Percentiles rank a stretch among this genome's conserved stretches.
These are phyloP conservation scores for Pichia phayaonensis DNA, from an alignment of 805 yeast genomes.

Conservation along the genomic window DNA sequence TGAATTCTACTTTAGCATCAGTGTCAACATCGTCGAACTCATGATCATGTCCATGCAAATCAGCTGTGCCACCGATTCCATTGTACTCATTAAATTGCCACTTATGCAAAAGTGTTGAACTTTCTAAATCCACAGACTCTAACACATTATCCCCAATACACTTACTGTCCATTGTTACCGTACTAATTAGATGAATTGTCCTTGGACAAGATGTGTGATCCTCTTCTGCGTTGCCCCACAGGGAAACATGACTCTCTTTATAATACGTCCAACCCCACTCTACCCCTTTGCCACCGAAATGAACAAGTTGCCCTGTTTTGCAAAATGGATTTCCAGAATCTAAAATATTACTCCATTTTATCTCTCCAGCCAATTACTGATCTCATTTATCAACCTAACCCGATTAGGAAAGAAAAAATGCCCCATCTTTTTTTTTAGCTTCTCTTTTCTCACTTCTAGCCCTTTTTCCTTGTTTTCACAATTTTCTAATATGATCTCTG, in stretches of 20 bases:
- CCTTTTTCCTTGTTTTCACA: not conserved
- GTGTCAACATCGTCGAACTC: not conserved
- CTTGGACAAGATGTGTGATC: not conserved
- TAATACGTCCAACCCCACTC: not conserved
- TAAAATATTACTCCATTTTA: not conserved
- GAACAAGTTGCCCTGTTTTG: not conserved
- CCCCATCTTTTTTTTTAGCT: not conserved
- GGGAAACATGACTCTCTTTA: not conserved
- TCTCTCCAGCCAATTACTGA: not conserved
- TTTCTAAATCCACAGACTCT: not conserved
- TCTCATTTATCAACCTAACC: conserved; percentile 2
- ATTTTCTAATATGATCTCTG: too few relatives aligned
- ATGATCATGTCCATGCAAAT: not conserved
- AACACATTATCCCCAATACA: not conserved
- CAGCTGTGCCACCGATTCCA: not conserved
- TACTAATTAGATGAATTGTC: not conserved
- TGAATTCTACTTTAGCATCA: not conserved
- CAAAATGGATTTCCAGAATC: not conserved
- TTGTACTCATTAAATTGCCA: not conserved
- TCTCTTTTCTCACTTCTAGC: not conserved
- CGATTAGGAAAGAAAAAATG: not conserved
- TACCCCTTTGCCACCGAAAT: not conserved
- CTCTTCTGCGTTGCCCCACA: not conserved
- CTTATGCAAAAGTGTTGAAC: not conserved
- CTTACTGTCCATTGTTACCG: not conserved